Conservation (phyloP, 345 rosid genomes). For the Euphorbia lathyris region DNA sequence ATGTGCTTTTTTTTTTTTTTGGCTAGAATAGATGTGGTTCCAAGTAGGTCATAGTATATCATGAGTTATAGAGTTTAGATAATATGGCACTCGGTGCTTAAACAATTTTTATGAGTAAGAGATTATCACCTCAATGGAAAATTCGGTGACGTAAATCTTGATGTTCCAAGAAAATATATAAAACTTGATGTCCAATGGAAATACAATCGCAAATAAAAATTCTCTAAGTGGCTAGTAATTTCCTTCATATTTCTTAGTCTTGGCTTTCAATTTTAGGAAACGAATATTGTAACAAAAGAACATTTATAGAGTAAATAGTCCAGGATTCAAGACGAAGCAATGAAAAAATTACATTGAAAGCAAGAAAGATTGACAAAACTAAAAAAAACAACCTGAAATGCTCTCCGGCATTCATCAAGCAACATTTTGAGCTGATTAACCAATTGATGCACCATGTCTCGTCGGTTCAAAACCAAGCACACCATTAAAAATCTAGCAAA, state of each 20-base stretch:
- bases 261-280: background rate
- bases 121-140: background rate
- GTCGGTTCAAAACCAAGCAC: conserved; percentile 73
- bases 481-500: conserved; percentile 91
- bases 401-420: conserved; percentile 89
- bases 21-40: background rate
- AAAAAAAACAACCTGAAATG: conserved; percentile 61
- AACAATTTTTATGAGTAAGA: background rate
- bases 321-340: background rate
- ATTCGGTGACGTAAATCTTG: background rate
- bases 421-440: conserved; percentile 72
- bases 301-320: background rate
- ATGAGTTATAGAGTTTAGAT: background rate
- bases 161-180: background rate
- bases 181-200: background rate
- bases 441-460: conserved; percentile 80
- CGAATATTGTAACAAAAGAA: too few relatives aligned
- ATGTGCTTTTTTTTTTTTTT: background rate
- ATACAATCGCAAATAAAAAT: background rate
- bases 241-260: background rate
- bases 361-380: background rate
- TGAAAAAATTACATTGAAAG: background rate
- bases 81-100: background rate
- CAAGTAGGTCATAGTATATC: background rate
- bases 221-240: background rate